phyloP scores from a whole-genome alignment of 2,329 filamentous ascomycete species.

The Tricladium varicosporioides region DNA sequence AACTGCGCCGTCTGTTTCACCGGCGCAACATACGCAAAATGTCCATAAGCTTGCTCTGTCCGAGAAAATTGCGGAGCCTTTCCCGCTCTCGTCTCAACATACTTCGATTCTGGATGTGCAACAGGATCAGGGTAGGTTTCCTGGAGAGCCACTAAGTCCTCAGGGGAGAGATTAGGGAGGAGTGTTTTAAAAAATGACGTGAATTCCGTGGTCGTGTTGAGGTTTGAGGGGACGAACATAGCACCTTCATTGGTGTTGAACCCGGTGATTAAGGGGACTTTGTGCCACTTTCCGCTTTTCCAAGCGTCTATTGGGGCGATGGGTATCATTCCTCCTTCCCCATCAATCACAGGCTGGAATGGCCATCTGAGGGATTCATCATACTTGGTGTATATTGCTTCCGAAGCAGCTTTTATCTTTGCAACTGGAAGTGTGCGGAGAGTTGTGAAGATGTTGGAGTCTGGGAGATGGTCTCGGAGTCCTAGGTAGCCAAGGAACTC shows the following conservation, averaged over 20 bases:
- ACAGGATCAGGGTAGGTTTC: constrained; percentile 61
- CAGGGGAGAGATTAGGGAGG: constrained; percentile 52
- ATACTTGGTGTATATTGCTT: constrained; percentile 44
- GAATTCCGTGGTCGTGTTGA: constrained; percentile 51
- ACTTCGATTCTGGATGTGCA: constrained; percentile 39
- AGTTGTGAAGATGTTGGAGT: constrained; percentile 46
- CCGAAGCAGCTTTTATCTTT: constrained; percentile 41
- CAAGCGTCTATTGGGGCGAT: constrained; percentile 59
- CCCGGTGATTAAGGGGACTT: constrained; percentile 64
- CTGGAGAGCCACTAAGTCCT: constrained; percentile 55
- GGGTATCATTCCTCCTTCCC: constrained; percentile 50
- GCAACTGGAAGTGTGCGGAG: constrained; percentile 46
- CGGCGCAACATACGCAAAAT: constrained; percentile 64
- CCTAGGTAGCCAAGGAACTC: constrained; percentile 56
- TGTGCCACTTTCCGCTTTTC: constrained; percentile 50
- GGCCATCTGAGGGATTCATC: constrained; percentile 52
- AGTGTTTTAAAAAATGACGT: constrained; percentile 58
- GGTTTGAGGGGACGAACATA: constrained; percentile 54
- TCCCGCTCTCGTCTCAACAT: constrained; percentile 36
- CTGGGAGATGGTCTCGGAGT: constrained; percentile 39
- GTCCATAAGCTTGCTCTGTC: constrained; percentile 58
- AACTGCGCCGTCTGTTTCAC: constrained; percentile 58
- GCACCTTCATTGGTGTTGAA: constrained; percentile 71
- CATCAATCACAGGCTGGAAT: constrained; percentile 69
- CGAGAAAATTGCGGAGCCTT: constrained; percentile 56